Evolutionary conservation across 2,329 filamentous ascomycete genomes (phyloP).

Genomic region (Aquanectria penicillioides): DNA sequence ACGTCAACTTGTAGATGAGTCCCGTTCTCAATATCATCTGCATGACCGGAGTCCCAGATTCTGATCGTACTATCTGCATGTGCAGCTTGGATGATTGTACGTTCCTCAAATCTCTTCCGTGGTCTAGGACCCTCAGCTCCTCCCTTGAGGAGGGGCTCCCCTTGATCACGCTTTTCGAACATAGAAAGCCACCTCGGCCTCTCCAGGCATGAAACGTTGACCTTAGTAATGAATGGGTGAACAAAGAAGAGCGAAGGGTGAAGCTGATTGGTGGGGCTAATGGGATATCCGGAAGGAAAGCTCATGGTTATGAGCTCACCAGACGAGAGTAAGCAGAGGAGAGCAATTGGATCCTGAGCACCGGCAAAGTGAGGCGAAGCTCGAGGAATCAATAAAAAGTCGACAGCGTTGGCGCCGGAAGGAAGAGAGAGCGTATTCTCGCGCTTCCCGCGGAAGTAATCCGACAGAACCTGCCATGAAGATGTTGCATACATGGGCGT

Average conservation of each 20-base stretch:
- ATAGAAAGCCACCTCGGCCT: conserved; percentile 89
- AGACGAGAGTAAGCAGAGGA: conserved; percentile 82
- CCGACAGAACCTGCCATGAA: conserved; percentile 83
- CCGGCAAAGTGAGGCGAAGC: conserved; percentile 86
- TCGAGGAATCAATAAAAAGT: conserved; percentile 87
- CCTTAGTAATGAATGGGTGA: conserved; percentile 84
- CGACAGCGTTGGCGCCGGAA: conserved; percentile 77
- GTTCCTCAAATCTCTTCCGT: conserved; percentile 80
- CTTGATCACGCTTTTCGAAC: conserved; percentile 83
- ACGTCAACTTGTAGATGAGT: conserved; percentile 86
- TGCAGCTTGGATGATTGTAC: conserved; percentile 86
- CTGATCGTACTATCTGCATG: conserved; percentile 93
- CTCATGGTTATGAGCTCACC: conserved; percentile 91
- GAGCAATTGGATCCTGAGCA: conserved; percentile 88
- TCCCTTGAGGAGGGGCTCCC: conserved; percentile 81
- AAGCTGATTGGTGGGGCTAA: conserved; percentile 91
- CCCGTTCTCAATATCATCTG: conserved; percentile 91
- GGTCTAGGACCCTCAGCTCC: conserved; percentile 78
- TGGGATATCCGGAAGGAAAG: conserved; percentile 91
- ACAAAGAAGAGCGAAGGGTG: conserved; percentile 89
- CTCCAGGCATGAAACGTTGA: conserved; percentile 78
- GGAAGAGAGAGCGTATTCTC: conserved; percentile 80
- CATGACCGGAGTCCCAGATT: conserved; percentile 91
- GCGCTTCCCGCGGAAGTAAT: conserved; percentile 82
- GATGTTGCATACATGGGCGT: conserved; percentile 94